A percentile compares a stretch with the other conserved stretches of the same genome.
phyloP scores from a whole-genome alignment of 495 filamentous ascomycete genomes.

The Cercophora sp. region DNA sequence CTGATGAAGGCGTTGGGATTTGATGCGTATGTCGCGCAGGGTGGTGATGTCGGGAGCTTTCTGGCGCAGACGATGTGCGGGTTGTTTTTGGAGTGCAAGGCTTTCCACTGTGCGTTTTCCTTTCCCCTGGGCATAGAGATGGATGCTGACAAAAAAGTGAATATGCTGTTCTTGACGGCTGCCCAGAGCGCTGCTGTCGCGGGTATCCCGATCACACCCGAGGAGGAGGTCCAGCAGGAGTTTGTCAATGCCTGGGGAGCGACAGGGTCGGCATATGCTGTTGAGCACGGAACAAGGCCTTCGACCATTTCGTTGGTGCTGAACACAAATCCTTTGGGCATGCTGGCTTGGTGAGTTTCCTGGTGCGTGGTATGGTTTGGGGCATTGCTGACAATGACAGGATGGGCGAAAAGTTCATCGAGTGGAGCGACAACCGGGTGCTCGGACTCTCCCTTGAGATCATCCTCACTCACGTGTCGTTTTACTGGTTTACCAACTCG shows the following conservation, averaged over 20 bases:
- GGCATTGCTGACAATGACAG: no score
- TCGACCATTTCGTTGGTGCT: slow-evolving; percentile 59
- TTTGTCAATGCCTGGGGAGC: slow-evolving; percentile 11
- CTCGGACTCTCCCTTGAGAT: slow-evolving; percentile 45
- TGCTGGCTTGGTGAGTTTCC: slow-evolving; percentile 65
- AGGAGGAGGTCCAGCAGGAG: slow-evolving; percentile 12
- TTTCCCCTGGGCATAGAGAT: no score
- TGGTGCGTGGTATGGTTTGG: no score
- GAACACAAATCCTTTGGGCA: slow-evolving; percentile 53
- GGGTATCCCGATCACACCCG: slow-evolving; percentile 11
- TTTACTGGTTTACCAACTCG: slow-evolving; percentile 65
- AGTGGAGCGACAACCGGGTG: slow-evolving; percentile 51
- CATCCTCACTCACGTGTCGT: slow-evolving; percentile 53
- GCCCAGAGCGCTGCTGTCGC: slow-evolving; percentile 13
- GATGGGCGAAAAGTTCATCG: slow-evolving; percentile 57
- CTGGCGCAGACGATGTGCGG: slow-evolving; percentile 43
- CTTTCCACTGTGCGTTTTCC: slow-evolving; percentile 32
- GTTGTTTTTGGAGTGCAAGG: slow-evolving; percentile 35
- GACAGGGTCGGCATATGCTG: slow-evolving; percentile 49
- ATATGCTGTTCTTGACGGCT: slow-evolving; percentile 22
- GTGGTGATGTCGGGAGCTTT: slow-evolving; percentile 61
- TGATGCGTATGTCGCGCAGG: slow-evolving; percentile 57
- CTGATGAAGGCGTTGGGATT: slow-evolving; percentile 61
- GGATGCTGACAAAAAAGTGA: slow-evolving; percentile 20
- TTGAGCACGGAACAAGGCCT: slow-evolving; percentile 57